Evolutionary conservation across 176 grass and related monocot genomes (phyloP).

Genomic region (Hyparrhenia diplandra): DNA sequence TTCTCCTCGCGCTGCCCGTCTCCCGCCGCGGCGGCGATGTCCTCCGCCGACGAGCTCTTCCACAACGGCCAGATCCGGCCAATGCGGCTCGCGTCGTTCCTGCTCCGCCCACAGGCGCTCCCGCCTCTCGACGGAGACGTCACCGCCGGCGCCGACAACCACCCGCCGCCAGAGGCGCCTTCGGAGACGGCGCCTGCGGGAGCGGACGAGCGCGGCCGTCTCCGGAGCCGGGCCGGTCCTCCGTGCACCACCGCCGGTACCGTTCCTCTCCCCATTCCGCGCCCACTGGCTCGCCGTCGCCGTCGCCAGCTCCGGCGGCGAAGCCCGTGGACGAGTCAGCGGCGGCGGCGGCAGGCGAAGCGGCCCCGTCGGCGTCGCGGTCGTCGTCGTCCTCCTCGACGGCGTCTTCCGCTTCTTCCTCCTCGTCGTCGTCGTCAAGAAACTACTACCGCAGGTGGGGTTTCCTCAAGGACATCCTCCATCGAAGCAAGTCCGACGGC

Average conservation of each 20-base stretch:
- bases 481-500: constrained; percentile 52
- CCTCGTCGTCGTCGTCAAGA: constrained; percentile 30
- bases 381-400: constrained; percentile 42
- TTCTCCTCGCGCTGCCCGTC: constrained; percentile 32
- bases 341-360: neutral
- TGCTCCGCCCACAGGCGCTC: constrained; percentile 41
- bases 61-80: constrained; percentile 82
- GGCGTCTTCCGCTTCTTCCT: constrained; percentile 44
- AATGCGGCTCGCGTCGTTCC: constrained; percentile 36
- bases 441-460: constrained; percentile 47
- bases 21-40: constrained; percentile 42
- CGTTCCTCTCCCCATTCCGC: constrained; percentile 67
- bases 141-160: too few relatives aligned
- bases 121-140: constrained; percentile 3
- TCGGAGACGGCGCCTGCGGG: neutral
- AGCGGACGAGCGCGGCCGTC: constrained; percentile 21
- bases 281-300: constrained; percentile 13
- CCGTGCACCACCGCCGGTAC: constrained; percentile 44
- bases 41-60: constrained; percentile 85
- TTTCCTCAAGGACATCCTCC: constrained; percentile 68
- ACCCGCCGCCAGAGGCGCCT: neutral
- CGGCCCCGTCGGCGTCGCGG: constrained; percentile 21
- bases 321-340: neutral
- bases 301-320: neutral
- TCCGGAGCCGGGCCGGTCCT: constrained; percentile 13